Evolutionary conservation across 805 yeast species (phyloP).

Genomic region (Myxozyma vanderwaltii): DNA sequence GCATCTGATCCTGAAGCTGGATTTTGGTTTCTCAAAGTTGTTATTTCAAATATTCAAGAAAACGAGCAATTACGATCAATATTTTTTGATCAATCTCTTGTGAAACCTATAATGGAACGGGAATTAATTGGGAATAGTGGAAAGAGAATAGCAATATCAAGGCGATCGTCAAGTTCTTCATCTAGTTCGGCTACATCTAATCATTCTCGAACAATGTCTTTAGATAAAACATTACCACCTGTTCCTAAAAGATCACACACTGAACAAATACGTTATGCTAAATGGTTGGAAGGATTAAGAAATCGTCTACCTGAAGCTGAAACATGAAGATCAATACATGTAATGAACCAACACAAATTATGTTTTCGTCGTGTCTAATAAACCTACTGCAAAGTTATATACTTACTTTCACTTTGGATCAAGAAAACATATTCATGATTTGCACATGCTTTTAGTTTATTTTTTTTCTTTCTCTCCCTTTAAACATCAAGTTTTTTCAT

Average conservation of each 20-base stretch:
- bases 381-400: too few relatives aligned
- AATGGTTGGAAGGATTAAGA: conserved; percentile 36
- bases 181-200: not conserved
- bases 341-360: too few relatives aligned
- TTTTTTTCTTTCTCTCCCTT: too few relatives aligned
- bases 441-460: too few relatives aligned
- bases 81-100: not conserved
- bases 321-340: too few relatives aligned
- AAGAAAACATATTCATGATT: too few relatives aligned
- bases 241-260: conserved; percentile 27
- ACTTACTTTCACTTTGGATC: too few relatives aligned
- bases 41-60: conserved; percentile 13
- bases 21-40: conserved; percentile 10
- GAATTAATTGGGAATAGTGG: not conserved
- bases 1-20: conserved; percentile 29
- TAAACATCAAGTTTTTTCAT: too few relatives aligned
- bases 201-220: not conserved
- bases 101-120: not conserved
- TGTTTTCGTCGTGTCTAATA: too few relatives aligned
- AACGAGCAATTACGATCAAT: not conserved
- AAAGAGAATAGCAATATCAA: not conserved
- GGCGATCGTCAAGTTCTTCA: not conserved
- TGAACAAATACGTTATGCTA: conserved; percentile 33
- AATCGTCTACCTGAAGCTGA: conserved; percentile 32
- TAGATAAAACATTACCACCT: conserved; percentile 8